Evolutionary conservation across 2,329 filamentous ascomycete genomes (phyloP).

Genomic region (Fusarium sp.): DNA sequence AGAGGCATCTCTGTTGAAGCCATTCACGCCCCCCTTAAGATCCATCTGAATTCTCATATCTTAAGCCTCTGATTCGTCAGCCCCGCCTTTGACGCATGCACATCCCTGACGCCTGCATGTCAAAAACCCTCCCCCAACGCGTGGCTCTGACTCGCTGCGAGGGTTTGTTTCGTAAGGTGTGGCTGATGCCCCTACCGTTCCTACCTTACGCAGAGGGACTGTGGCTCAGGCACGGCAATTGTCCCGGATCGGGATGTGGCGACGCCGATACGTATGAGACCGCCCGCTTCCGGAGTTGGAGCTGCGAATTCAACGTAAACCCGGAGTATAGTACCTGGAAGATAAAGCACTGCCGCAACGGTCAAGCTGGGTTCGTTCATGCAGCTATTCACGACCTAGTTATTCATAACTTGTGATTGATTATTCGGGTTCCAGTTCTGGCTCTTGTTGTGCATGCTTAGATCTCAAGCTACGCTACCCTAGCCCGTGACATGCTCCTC

Average conservation of each 20-base stretch:
- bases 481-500: slow-evolving; percentile 30
- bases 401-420: slow-evolving; percentile 4
- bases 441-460: neutral
- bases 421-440: slow-evolving; percentile 6
- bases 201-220: slow-evolving; percentile 5
- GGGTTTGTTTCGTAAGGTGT: slow-evolving; percentile 30
- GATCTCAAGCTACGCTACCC: slow-evolving; percentile 7
- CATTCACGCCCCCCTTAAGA: slow-evolving; percentile 31
- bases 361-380: slow-evolving; percentile 31
- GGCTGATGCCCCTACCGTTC: slow-evolving; percentile 22
- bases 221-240: slow-evolving; percentile 24
- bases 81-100: slow-evolving; percentile 18
- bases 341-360: slow-evolving; percentile 15
- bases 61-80: slow-evolving; percentile 30
- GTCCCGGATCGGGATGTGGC: slow-evolving; percentile 32
- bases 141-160: slow-evolving; percentile 40
- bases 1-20: slow-evolving; percentile 23
- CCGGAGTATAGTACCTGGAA: neutral
- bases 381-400: slow-evolving; percentile 21
- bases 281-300: slow-evolving; percentile 23
- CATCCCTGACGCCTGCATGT: slow-evolving; percentile 44
- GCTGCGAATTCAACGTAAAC: neutral
- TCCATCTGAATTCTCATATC: slow-evolving; percentile 14
- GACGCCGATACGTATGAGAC: slow-evolving; percentile 29
- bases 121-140: slow-evolving; percentile 32